Evolutionary conservation across 2,329 filamentous ascomycete genomes (phyloP).

Genomic region (Pezizomycotina sp.): DNA sequence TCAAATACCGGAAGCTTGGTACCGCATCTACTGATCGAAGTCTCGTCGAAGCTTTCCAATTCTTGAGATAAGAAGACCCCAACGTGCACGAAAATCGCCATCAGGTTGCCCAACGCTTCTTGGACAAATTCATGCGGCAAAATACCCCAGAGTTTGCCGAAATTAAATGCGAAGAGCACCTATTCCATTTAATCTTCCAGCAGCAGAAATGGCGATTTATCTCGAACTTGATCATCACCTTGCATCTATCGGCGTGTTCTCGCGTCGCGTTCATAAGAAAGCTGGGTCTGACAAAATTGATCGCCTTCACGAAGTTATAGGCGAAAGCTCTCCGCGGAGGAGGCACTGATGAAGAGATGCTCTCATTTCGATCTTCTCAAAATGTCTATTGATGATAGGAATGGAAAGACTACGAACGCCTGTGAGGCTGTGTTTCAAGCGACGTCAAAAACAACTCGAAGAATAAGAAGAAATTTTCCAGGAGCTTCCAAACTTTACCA

Average conservation of each 20-base stretch:
- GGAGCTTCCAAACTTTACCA: background rate
- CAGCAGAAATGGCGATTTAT: constrained; percentile 38
- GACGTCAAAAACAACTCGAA: constrained; percentile 24
- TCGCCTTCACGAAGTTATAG: constrained; percentile 34
- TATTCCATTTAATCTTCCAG: constrained; percentile 33
- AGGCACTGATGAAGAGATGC: constrained; percentile 38
- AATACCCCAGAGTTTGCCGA: constrained; percentile 33
- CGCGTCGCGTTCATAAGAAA: constrained; percentile 29
- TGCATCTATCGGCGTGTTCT: constrained; percentile 35
- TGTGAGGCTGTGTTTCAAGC: constrained; percentile 27
- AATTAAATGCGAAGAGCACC: constrained; percentile 33
- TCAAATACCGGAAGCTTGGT: constrained; percentile 32
- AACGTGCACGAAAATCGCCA: constrained; percentile 39
- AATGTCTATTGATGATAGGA: constrained; percentile 22
- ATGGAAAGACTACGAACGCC: constrained; percentile 26
- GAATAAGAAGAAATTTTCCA: constrained; percentile 17
- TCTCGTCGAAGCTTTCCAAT: too few species aligned
- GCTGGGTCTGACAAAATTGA: constrained; percentile 28
- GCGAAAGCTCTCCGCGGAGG: constrained; percentile 34
- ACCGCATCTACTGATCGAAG: constrained; percentile 34
- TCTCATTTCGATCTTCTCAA: constrained; percentile 28
- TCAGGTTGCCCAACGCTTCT: constrained; percentile 38
- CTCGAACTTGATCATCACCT: constrained; percentile 40
- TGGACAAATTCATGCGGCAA: constrained; percentile 31
- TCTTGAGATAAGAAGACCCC: constrained; percentile 36